A percentile compares a stretch with the other conserved stretches of the same genome.
These are phyloP conservation scores for Scedosporium minutisporum DNA, from an alignment of 2,329 filamentous ascomycete genomes.

Conservation along the genomic window DNA sequence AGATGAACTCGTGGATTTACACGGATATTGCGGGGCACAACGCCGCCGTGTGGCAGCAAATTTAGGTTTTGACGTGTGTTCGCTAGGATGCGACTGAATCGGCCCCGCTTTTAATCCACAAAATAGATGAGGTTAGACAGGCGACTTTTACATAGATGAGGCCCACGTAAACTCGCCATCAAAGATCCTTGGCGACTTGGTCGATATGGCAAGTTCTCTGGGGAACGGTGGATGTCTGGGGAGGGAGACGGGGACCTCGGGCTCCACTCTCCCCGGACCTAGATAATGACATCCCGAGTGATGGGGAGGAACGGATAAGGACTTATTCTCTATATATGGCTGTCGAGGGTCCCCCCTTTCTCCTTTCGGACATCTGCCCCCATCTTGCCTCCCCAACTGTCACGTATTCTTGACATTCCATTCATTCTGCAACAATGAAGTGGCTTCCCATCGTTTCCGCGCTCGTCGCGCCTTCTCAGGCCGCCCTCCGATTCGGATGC, in stretches of 20 bases:
- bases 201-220: background rate
- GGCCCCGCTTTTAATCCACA: background rate
- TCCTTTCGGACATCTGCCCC: background rate
- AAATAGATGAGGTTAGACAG: background rate
- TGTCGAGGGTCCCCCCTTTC: background rate
- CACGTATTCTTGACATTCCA: background rate
- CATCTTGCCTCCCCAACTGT: background rate
- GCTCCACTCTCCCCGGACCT: too few relatives aligned
- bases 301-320: too few relatives aligned
- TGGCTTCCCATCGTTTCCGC: background rate
- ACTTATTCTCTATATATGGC: background rate
- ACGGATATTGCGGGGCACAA: background rate
- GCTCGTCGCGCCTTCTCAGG: slow-evolving; percentile 14
- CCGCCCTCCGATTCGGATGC: slow-evolving; percentile 27
- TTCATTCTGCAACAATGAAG: slow-evolving; percentile 7
- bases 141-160: slow-evolving; percentile 1
- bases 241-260: background rate
- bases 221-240: background rate
- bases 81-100: background rate
- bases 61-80: background rate
- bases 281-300: too few relatives aligned
- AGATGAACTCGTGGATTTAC: background rate
- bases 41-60: background rate
- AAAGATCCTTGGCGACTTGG: background rate
- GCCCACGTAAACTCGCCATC: background rate